These are phyloP conservation scores for Epithele typhae DNA, from an alignment of 768 basidiomycete species.

Conservation along the genomic window DNA sequence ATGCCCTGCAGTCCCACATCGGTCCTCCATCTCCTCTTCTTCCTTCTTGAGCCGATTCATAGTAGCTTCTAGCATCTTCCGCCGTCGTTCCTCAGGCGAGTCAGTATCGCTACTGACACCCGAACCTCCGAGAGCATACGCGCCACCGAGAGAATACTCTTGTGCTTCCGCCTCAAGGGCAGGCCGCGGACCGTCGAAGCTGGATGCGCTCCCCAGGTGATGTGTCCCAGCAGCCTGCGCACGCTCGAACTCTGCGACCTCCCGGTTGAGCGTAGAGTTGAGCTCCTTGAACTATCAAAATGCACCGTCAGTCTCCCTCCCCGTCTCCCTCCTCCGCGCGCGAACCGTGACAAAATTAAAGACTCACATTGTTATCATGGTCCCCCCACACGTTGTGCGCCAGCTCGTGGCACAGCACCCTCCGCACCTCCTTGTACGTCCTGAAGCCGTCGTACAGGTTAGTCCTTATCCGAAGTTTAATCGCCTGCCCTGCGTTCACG, in stretches of 20 bases:
- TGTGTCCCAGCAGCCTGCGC: conserved; percentile 50
- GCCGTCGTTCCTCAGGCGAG: conserved; percentile 54
- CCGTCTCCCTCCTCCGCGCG: too few species aligned
- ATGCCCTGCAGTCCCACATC: conserved; percentile 51
- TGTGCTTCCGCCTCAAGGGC: conserved; percentile 55
- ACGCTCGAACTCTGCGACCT: conserved; percentile 66
- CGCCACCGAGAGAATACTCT: conserved; percentile 52
- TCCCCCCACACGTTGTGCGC: conserved; percentile 72
- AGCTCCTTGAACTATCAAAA: conserved; percentile 64
- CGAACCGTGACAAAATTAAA: too few species aligned
- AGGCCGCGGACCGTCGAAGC: conserved; percentile 43
- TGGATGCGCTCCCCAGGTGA: conserved; percentile 34
- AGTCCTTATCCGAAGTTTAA: conserved; percentile 70
- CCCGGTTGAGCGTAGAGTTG: conserved; percentile 69
- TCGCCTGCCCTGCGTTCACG: conserved; percentile 53
- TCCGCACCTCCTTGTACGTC: conserved; percentile 56
- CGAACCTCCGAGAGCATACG: conserved; percentile 17
- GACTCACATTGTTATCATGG: conserved; percentile 70
- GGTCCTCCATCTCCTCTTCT: conserved; percentile 68
- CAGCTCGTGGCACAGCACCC: conserved; percentile 73
- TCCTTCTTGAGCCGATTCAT: conserved; percentile 54
- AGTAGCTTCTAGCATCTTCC: conserved; percentile 54
- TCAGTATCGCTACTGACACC: conserved; percentile 26
- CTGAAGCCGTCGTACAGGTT: conserved; percentile 71
- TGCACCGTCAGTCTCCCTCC: too few species aligned